Evolutionary conservation across 2,329 filamentous ascomycete species (phyloP).

Genomic region (Clonostachys byssicola): DNA sequence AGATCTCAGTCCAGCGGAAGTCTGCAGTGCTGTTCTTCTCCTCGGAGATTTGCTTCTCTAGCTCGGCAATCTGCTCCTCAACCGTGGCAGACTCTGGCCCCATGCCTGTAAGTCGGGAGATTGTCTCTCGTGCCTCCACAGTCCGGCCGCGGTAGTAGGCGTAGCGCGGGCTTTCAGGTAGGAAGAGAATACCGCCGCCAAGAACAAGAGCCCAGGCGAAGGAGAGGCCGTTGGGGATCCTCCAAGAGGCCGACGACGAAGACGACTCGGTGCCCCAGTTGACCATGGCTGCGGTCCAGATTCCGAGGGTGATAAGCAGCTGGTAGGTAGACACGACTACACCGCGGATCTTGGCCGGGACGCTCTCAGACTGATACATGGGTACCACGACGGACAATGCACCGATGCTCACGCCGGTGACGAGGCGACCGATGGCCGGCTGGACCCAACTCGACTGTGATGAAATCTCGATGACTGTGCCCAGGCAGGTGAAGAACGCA

Average conservation of each 20-base stretch:
- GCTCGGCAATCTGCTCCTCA: conserved; percentile 44
- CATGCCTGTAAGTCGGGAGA: conserved; percentile 40
- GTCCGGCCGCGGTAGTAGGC: conserved; percentile 26
- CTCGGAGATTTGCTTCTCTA: conserved; percentile 43
- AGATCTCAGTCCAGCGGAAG: conserved; percentile 53
- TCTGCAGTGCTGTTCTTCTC: conserved; percentile 39
- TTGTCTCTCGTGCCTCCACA: conserved; percentile 29
- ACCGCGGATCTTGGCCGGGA: conserved; percentile 60
- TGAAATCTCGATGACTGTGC: conserved; percentile 60
- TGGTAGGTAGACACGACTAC: conserved; percentile 62
- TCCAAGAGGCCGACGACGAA: conserved; percentile 49
- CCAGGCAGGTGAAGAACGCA: conserved; percentile 59
- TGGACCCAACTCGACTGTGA: conserved; percentile 55
- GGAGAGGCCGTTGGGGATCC: conserved; percentile 55
- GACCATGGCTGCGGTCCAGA: conserved; percentile 53
- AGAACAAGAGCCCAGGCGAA: conserved; percentile 52
- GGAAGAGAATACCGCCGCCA: conserved; percentile 41
- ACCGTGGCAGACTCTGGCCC: conserved; percentile 31
- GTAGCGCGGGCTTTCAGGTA: conserved; percentile 39
- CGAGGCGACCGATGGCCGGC: conserved; percentile 58
- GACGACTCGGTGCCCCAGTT: conserved; percentile 56
- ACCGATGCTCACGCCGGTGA: conserved; percentile 65
- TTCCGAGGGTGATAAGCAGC: conserved; percentile 66
- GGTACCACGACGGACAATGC: conserved; percentile 59
- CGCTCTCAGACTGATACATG: conserved; percentile 66